These are phyloP conservation scores for Periconia digitata DNA, from an alignment of 2,329 filamentous ascomycete genomes.

Conservation along the genomic window DNA sequence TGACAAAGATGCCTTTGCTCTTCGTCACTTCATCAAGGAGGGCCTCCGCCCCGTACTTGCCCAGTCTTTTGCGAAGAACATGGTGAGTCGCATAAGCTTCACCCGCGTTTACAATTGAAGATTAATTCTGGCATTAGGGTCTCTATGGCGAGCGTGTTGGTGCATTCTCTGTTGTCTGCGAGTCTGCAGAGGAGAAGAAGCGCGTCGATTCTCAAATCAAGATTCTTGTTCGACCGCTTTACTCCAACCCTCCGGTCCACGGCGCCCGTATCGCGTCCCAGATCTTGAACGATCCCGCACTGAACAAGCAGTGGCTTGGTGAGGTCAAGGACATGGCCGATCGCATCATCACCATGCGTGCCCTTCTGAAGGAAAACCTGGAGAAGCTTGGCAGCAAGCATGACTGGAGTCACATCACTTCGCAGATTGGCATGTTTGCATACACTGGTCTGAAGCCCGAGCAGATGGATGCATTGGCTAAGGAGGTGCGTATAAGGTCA, in stretches of 20 bases:
- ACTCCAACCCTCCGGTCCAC: conserved; percentile 98
- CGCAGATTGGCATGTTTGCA: conserved; percentile 97
- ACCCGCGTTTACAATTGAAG: not conserved
- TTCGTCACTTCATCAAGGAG: conserved; percentile 90
- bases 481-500: conserved; percentile 62
- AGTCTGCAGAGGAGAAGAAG: conserved; percentile 86
- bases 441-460: conserved; percentile 90
- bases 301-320: conserved; percentile 91
- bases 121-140: conserved; percentile 61
- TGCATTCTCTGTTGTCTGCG: conserved; percentile 90
- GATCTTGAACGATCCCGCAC: conserved; percentile 81
- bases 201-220: conserved; percentile 97
- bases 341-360: conserved; percentile 98
- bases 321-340: conserved; percentile 99
- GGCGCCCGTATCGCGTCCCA: conserved; percentile 90
- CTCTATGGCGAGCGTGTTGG: conserved; percentile 98
- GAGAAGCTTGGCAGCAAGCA: conserved; percentile 94
- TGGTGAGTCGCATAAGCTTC: conserved; percentile 61
- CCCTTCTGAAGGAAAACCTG: conserved; percentile 89
- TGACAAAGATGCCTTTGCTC: conserved; percentile 88
- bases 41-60: conserved; percentile 86
- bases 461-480: conserved; percentile 88
- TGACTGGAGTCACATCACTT: conserved; percentile 99
- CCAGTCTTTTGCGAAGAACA: conserved; percentile 99
- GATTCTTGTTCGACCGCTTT: conserved; percentile 93